These are phyloP conservation scores for Starmerella vaccinii DNA, from an alignment of 805 yeast species.

Conservation along the genomic window DNA sequence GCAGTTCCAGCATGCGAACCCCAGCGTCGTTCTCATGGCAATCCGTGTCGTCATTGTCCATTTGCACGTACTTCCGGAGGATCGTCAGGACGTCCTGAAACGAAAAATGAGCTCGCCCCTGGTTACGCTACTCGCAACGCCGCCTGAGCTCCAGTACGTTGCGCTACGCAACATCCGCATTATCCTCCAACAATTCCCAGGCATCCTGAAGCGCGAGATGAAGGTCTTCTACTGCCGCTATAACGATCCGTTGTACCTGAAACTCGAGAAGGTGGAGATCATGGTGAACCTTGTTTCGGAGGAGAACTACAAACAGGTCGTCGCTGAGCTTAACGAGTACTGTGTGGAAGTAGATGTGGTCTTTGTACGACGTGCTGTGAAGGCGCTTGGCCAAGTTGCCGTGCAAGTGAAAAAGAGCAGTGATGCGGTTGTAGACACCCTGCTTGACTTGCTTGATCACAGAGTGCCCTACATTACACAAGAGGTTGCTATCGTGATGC, in stretches of 20 bases:
- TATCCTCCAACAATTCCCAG: conserved; percentile 79
- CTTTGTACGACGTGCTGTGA: conserved; percentile 78
- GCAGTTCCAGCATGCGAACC: conserved; percentile 92
- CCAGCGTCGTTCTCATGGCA: conserved; percentile 82
- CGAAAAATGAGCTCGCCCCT: conserved; percentile 74
- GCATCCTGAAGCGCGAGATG: conserved; percentile 61
- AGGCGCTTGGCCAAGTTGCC: conserved; percentile 86
- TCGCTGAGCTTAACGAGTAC: conserved; percentile 74
- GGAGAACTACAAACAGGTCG: conserved; percentile 48
- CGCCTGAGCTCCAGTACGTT: conserved; percentile 92
- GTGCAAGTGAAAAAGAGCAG: conserved; percentile 61
- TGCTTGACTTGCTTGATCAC: conserved; percentile 53
- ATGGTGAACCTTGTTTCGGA: conserved; percentile 67
- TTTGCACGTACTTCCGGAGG: conserved; percentile 28
- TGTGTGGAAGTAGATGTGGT: conserved; percentile 81
- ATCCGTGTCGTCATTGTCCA: conserved; percentile 72
- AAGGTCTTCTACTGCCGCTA: conserved; percentile 84
- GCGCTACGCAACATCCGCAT: conserved; percentile 85
- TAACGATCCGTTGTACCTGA: conserved; percentile 84
- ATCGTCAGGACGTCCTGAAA: conserved; percentile 38
- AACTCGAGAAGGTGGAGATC: conserved; percentile 87
- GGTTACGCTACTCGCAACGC: conserved; percentile 74
- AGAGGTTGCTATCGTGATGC: conserved; percentile 65
- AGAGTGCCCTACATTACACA: conserved; percentile 62
- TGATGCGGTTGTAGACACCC: conserved; percentile 52